Conservation (phyloP, 176 grass and related monocot species). For the barley (Hordeum vulgare) region DNA sequence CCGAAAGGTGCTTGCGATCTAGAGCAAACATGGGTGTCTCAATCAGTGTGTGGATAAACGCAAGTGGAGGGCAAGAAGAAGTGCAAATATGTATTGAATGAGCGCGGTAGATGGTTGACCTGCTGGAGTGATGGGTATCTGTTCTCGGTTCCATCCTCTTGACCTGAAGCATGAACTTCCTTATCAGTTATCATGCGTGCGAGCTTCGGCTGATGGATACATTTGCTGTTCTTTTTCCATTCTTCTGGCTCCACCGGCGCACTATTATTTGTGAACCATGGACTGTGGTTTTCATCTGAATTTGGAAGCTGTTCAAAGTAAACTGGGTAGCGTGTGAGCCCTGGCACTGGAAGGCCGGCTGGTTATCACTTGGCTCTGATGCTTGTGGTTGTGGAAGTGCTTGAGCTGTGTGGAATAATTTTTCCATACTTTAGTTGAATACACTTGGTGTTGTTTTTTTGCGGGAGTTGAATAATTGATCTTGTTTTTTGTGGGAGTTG, state of each 20-base stretch:
- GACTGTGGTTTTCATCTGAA: background rate
- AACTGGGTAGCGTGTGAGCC: background rate
- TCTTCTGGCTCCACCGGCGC: background rate
- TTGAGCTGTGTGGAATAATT: background rate
- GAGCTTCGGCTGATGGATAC: background rate
- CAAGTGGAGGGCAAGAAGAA: background rate
- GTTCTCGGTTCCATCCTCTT: background rate
- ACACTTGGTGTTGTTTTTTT: background rate
- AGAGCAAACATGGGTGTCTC: background rate
- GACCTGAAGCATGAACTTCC: background rate
- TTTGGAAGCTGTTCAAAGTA: background rate
- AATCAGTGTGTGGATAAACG: background rate
- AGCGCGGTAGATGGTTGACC: background rate
- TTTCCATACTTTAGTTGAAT: no score
- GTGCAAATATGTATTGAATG: background rate
- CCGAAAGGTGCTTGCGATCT: background rate
- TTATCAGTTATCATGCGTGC: background rate
- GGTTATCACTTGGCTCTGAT: background rate
- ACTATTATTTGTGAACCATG: background rate
- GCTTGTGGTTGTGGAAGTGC: background rate
- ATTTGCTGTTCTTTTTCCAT: background rate
- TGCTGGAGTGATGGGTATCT: background rate
- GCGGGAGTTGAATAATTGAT: background rate
- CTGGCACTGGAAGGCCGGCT: background rate
- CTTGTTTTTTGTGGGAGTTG: background rate